Evolutionary conservation across 805 yeast species (phyloP).

Genomic region (Suhomyces emberorum): DNA sequence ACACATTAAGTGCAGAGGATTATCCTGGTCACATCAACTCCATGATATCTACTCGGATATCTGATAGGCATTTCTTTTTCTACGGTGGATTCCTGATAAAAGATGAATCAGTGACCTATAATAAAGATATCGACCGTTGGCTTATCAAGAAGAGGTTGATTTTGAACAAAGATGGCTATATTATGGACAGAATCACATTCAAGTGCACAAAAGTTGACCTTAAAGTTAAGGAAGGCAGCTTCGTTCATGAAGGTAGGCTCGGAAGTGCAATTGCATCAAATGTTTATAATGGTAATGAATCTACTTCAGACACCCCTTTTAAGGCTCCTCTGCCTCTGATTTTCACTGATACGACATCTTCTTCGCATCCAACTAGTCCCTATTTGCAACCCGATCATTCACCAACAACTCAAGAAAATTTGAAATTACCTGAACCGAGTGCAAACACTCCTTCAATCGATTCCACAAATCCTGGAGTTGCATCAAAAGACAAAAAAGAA

Average conservation of each 20-base stretch:
- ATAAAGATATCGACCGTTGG: constrained; percentile 30
- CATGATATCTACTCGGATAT: constrained; percentile 46
- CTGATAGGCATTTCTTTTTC: constrained; percentile 54
- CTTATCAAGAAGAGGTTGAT: constrained; percentile 40
- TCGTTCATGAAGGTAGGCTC: constrained; percentile 24
- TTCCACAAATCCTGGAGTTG: constrained; percentile 3
- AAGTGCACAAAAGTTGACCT: constrained; percentile 46
- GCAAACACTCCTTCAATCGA: constrained; percentile 2
- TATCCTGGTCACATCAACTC: constrained; percentile 54
- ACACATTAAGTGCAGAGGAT: constrained; percentile 30
- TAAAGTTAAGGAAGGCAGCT: constrained; percentile 10
- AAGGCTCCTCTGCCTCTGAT: constrained; percentile 19
- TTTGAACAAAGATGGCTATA: constrained; percentile 53
- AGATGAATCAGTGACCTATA: constrained; percentile 20
- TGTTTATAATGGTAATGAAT: constrained; percentile 12
- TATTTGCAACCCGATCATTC: background rate
- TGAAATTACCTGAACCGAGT: constrained; percentile 1
- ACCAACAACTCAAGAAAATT: background rate
- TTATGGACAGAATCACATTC: constrained; percentile 52
- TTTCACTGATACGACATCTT: constrained; percentile 11
- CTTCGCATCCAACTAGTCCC: background rate
- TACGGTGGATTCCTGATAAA: constrained; percentile 65
- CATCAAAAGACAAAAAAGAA: background rate
- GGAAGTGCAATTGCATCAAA: constrained; percentile 32
- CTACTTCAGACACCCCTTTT: background rate